Conservation (phyloP, 805 yeast genomes). For the Metschnikowia lochheadii region DNA sequence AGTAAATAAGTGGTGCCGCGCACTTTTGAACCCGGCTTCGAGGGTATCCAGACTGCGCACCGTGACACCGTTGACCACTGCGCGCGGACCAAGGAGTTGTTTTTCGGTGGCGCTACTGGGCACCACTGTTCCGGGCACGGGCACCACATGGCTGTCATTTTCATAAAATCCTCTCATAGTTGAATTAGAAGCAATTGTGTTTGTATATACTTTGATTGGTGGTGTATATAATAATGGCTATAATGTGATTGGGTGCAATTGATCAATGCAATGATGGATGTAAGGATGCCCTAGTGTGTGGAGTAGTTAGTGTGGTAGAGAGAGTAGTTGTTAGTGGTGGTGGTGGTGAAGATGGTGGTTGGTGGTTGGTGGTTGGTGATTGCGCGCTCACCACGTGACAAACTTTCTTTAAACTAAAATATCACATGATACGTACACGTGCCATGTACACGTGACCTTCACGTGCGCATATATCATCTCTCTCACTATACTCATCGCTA, state of each 20-base stretch:
- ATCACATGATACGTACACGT: no score
- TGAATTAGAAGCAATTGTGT: no score
- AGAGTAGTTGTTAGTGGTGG: no score
- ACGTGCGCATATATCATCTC: background rate
- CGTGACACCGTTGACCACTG: slow-evolving; percentile 51
- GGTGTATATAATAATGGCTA: no score
- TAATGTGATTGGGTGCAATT: no score
- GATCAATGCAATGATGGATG: no score
- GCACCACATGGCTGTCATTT: slow-evolving; percentile 43
- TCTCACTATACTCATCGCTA: background rate
- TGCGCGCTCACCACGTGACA: no score
- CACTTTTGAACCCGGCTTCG: slow-evolving; percentile 44
- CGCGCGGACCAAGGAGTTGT: slow-evolving; percentile 43
- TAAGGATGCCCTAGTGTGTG: no score
- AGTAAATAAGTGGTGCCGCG: slow-evolving; percentile 42
- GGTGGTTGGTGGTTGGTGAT: background rate
- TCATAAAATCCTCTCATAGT: slow-evolving; percentile 43
- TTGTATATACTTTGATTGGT: no score
- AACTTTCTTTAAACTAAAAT: no score
- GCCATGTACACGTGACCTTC: no score
- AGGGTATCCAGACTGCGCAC: slow-evolving; percentile 49
- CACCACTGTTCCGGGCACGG: slow-evolving; percentile 48
- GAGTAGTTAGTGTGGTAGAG: no score
- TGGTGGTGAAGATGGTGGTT: background rate
- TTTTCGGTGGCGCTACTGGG: slow-evolving; percentile 42